Evolutionary conservation across 345 rosid species (phyloP).

Genomic region (Brassica cretica): DNA sequence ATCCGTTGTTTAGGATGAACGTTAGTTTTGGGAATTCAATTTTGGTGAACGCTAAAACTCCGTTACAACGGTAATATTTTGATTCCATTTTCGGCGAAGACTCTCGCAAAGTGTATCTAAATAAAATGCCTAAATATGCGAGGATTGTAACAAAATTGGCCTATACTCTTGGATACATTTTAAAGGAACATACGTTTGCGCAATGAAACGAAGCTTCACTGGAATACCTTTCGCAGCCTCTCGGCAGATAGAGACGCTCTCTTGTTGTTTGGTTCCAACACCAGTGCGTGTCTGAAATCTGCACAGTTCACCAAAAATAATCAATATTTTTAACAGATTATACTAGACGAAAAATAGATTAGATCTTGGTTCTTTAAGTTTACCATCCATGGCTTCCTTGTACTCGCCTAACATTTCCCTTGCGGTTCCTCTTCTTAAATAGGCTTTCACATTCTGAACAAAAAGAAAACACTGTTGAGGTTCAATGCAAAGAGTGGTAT

Average conservation of each 20-base stretch:
- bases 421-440: conserved; percentile 93
- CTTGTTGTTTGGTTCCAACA: conserved; percentile 95
- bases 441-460: conserved; percentile 84
- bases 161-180: conserved; percentile 28
- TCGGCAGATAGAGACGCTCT: conserved; percentile 78
- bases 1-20: not conserved
- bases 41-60: conserved; percentile 12
- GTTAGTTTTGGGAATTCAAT: conserved; percentile 14
- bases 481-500: conserved; percentile 5
- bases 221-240: conserved; percentile 64
- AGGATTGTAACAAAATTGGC: conserved; percentile 39
- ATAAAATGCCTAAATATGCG: conserved; percentile 21
- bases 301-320: conserved; percentile 23
- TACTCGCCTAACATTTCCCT: conserved; percentile 79
- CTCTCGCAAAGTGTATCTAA: conserved; percentile 2
- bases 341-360: not conserved
- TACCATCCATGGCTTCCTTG: conserved; percentile 90
- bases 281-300: conserved; percentile 84
- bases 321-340: not conserved
- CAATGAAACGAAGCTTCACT: conserved; percentile 17
- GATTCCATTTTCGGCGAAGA: conserved; percentile 12
- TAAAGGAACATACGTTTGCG: conserved; percentile 15
- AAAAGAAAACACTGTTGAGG: not conserved
- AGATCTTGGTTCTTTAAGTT: not conserved
- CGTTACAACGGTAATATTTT: not conserved